Conservation (phyloP, 129 eudicot genomes). For the Escallonia herrerae region DNA sequence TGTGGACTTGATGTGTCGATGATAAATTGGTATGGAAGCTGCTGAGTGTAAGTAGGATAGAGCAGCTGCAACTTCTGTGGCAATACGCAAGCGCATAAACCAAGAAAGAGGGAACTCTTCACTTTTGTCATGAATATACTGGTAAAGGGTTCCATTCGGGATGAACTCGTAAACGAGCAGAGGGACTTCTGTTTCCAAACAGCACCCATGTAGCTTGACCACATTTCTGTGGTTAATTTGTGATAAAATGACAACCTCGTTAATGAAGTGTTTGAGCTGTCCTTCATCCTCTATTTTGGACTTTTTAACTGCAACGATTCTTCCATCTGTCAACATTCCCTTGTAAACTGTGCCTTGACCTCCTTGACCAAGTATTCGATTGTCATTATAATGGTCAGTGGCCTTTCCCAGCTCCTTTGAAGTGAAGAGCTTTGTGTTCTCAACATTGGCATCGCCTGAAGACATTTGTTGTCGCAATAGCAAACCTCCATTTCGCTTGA, state of each 20-base stretch:
- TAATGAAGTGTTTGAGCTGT: conserved; percentile 16
- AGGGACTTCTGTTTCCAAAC: conserved; percentile 28
- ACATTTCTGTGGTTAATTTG: conserved; percentile 26
- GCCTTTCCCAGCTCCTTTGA: conserved; percentile 24
- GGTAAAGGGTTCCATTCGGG: conserved; percentile 29
- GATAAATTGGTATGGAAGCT: conserved; percentile 24
- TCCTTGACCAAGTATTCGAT: conserved; percentile 25
- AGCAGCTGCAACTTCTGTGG: conserved; percentile 19
- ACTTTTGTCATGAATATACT: conserved; percentile 5
- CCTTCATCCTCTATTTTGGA: conserved; percentile 18
- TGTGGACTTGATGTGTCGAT: conserved; percentile 24
- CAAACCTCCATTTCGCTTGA: conserved; percentile 29
- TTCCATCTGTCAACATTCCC: conserved; percentile 26
- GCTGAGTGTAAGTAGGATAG: conserved; percentile 24
- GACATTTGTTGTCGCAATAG: conserved; percentile 24
- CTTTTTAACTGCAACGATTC: conserved; percentile 21
- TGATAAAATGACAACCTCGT: conserved; percentile 21
- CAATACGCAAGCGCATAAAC: conserved; percentile 18
- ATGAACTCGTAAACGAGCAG: conserved; percentile 29
- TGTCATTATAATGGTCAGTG: conserved; percentile 19
- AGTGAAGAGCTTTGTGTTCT: conserved; percentile 20
- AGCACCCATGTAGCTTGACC: conserved; percentile 29
- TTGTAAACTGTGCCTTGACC: conserved; percentile 32
- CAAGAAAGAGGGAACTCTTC: conserved; percentile 12
- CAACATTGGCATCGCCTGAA: conserved; percentile 11